These are phyloP conservation scores for Trametes elegans DNA, from an alignment of 768 basidiomycete species.

Conservation along the genomic window DNA sequence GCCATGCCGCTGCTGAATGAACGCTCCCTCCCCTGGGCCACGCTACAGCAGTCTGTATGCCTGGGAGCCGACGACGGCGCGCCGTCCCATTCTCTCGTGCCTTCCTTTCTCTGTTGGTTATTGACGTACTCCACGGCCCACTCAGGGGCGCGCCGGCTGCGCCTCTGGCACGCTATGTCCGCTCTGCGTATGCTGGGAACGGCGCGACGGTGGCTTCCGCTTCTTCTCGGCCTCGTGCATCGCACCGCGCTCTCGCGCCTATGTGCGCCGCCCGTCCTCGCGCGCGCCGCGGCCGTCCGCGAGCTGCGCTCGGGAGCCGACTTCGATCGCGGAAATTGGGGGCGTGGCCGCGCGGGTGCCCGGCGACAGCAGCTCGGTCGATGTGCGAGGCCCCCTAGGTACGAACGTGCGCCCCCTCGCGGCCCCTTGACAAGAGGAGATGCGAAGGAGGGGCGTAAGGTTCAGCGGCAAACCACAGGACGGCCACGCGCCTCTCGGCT, in stretches of 20 bases:
- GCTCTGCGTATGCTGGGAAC: conserved; percentile 6
- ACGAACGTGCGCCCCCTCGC: conserved; percentile 5
- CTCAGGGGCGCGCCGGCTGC: background rate
- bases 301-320: background rate
- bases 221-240: conserved; percentile 11
- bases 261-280: background rate
- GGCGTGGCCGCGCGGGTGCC: too few relatives aligned
- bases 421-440: background rate
- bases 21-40: background rate
- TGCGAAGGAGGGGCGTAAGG: too few relatives aligned
- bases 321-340: too few relatives aligned
- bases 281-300: background rate
- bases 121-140: conserved; percentile 7
- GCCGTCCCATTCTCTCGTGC: background rate
- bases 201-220: conserved; percentile 3
- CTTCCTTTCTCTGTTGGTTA: background rate
- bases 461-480: background rate
- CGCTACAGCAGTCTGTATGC: too few relatives aligned
- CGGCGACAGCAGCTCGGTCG: too few relatives aligned
- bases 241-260: conserved; percentile 3
- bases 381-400: too few relatives aligned
- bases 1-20: background rate
- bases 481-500: background rate
- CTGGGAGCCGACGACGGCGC: conserved; percentile 9
- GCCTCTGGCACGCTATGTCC: conserved; percentile 13